Evolutionary conservation across 345 rosid species (phyloP).

Genomic region (Pugionium dolabratum): DNA sequence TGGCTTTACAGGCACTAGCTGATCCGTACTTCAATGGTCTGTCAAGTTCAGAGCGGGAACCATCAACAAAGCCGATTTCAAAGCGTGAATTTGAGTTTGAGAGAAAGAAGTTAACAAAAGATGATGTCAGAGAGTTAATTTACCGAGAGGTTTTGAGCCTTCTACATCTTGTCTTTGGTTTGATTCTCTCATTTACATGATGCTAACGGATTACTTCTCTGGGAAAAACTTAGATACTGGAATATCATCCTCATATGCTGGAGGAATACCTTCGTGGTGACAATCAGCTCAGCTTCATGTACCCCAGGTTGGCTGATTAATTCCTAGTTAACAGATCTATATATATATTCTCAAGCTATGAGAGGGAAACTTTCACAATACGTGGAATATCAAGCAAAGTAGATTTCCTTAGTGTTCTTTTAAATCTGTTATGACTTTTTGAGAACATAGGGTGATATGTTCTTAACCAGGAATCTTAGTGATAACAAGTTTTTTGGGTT

Average conservation of each 20-base stretch:
- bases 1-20: slow-evolving; percentile 67
- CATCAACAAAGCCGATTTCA: slow-evolving; percentile 83
- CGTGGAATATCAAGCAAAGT: neutral
- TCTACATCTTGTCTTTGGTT: slow-evolving; percentile 24
- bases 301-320: slow-evolving; percentile 63
- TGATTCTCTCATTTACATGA: slow-evolving; percentile 20
- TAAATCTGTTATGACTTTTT: neutral
- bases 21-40: slow-evolving; percentile 85
- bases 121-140: slow-evolving; percentile 61
- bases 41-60: slow-evolving; percentile 78
- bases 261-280: slow-evolving; percentile 90
- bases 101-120: slow-evolving; percentile 60
- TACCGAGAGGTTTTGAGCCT: slow-evolving; percentile 73
- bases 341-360: slow-evolving; percentile 13
- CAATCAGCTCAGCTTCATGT: slow-evolving; percentile 91
- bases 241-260: slow-evolving; percentile 96
- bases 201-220: slow-evolving; percentile 23
- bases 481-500: neutral
- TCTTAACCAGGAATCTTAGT: neutral
- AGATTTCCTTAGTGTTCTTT: neutral
- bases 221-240: slow-evolving; percentile 65
- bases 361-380: neutral
- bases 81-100: slow-evolving; percentile 97
- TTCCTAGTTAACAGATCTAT: slow-evolving; percentile 1
- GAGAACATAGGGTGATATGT: neutral